These are phyloP conservation scores for Favolaschia claudopus DNA, from an alignment of 768 basidiomycete species.

Conservation along the genomic window DNA sequence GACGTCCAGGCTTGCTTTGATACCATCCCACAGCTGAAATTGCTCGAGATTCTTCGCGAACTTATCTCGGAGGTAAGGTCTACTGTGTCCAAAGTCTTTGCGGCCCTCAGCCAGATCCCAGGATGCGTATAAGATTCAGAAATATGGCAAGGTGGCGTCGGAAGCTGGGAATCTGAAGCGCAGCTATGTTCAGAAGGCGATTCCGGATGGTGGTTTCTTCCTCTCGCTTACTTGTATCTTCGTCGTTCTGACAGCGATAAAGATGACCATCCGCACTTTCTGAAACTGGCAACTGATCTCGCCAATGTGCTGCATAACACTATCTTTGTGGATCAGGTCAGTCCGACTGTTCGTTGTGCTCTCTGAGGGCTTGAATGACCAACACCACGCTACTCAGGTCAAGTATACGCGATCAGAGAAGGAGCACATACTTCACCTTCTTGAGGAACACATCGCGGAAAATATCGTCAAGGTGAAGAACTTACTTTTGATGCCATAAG, in stretches of 20 bases:
- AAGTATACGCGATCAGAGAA: constrained; percentile 60
- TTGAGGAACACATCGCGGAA: constrained; percentile 89
- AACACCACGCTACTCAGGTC: constrained; percentile 48
- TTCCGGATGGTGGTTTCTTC: constrained; percentile 62
- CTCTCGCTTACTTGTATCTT: not conserved
- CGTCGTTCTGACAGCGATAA: not conserved
- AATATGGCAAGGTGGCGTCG: constrained; percentile 70
- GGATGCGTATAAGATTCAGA: constrained; percentile 78
- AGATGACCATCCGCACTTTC: constrained; percentile 84
- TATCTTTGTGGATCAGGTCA: constrained; percentile 89
- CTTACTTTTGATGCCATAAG: not conserved
- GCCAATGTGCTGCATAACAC: constrained; percentile 73
- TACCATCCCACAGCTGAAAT: constrained; percentile 88
- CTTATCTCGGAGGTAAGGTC: constrained; percentile 73
- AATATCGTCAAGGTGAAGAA: constrained; percentile 85
- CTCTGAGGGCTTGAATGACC: not conserved
- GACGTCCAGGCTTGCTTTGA: constrained; percentile 98
- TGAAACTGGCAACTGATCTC: constrained; percentile 71
- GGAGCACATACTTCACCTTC: constrained; percentile 70
- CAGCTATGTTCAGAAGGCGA: constrained; percentile 64
- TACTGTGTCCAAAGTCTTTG: too few relatives aligned
- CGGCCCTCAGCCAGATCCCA: too few relatives aligned
- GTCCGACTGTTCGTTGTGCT: not conserved
- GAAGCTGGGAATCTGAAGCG: constrained; percentile 64
- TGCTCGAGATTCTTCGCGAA: constrained; percentile 77